Evolutionary conservation across 768 basidiomycete genomes (phyloP).

Genomic region (Boletus vermiculosoides): DNA sequence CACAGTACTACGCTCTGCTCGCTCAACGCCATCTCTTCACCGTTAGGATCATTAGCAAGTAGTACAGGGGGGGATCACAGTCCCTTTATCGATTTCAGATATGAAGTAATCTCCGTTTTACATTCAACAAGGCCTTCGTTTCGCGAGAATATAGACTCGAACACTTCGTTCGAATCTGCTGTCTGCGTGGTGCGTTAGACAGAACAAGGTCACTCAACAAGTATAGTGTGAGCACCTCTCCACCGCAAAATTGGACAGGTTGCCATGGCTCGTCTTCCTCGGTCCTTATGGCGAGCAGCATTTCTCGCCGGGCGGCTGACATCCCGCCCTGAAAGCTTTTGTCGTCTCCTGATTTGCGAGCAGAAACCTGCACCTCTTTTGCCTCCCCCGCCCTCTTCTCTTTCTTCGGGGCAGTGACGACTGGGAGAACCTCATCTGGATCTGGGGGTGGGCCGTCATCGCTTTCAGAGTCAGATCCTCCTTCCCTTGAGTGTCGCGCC

Average conservation of each 20-base stretch:
- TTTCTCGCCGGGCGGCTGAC: constrained; percentile 70
- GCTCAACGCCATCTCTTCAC: neutral
- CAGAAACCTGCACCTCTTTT: constrained; percentile 76
- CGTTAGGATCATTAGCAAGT: neutral
- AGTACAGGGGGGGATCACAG: constrained; percentile 35
- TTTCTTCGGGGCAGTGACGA: constrained; percentile 44
- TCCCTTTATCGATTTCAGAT: constrained; percentile 57
- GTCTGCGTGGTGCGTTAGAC: constrained; percentile 43
- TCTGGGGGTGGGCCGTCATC: constrained; percentile 80
- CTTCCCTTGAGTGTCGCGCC: constrained; percentile 47
- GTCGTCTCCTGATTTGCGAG: constrained; percentile 63
- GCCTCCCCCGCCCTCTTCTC: constrained; percentile 61
- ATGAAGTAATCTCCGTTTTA: constrained; percentile 53
- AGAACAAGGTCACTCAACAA: neutral
- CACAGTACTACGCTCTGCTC: neutral
- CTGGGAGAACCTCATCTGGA: constrained; percentile 63
- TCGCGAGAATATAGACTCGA: constrained; percentile 65
- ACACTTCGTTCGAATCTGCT: constrained; percentile 51
- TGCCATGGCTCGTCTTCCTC: constrained; percentile 83
- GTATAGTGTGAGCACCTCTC: constrained; percentile 47
- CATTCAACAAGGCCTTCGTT: constrained; percentile 50
- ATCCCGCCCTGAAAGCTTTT: constrained; percentile 63
- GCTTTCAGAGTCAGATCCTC: constrained; percentile 63
- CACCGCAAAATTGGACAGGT: constrained; percentile 62
- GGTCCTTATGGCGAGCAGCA: constrained; percentile 65